Base-by-base conservation (phyloP, 164 flowering plant species). In the Vitis riparia region DNA sequence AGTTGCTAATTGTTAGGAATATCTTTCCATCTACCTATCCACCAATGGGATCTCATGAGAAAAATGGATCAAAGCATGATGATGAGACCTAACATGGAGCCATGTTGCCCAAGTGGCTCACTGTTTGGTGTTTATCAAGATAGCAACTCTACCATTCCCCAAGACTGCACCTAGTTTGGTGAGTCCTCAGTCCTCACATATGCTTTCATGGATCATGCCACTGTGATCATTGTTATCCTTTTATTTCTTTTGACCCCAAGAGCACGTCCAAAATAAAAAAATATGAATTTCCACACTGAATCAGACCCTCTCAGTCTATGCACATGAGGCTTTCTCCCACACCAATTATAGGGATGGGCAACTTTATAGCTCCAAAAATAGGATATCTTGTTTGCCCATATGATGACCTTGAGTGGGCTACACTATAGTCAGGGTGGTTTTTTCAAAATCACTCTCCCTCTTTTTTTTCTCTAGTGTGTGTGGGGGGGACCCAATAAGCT, bases 381-480 rank as follows among this genome's bases (percentile, higher is more conserved):
- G 67, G 71, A 62, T 55, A 70, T 71, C 61, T 66, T 67, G 70
- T 47, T 63, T 62, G 61, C 30, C 67, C 73, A 72, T 68, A 61
- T 68, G 75, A 68, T 72, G 63, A 59, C 65, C 19, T 50, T 16
- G 62, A 67, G 71, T 76, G 71, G 66, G 73, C 65, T 65, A 27
- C 67, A 50, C 65, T 50, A 37, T 37, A 44, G 49, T 23, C 8
- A 15, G 64, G 44, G 6, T 37, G 44, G 44, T 37, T 65, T 0
- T 29, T 48, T 47, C 55, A 44, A 17, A 57, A 15, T 37, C 7
- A 5, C 13, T 47, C 49, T 37, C 49, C 30, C 68, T 62, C 74
- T 75, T 29, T 70, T 57, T 67, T 57, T 16, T 50, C 59, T n/a
- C 30, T 14, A 37, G 8, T 58, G 37, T 27, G 55, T 75, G 67